Evolutionary conservation across 225 moss, liverwort and hornwort genomes (phyloP), one percentile per base, ranked within the genome.

Genomic region (Pleurozium schreberi): DNA sequence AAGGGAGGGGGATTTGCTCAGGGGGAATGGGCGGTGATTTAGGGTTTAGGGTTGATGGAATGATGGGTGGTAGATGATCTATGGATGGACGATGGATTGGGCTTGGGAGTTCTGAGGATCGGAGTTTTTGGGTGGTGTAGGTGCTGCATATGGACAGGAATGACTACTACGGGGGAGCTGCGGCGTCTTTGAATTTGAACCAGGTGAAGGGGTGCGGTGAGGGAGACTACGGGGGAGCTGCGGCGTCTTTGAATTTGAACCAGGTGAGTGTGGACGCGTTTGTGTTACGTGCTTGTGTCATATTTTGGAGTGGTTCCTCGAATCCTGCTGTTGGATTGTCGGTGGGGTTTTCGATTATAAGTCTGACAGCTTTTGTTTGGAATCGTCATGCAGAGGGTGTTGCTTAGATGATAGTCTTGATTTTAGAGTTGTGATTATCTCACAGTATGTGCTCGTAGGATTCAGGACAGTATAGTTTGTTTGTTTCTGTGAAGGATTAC

Each of bases 91-190:
- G 83, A 43, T 36, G 36, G 53, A 43, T 67, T 49, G 68, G 83
- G 86, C 19, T 74, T 74, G 38, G 16, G 57, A 71, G 73, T 83
- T 26, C 50, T 36, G 34, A 31, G n/a, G 67, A 86, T 84, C 84
- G 52, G 42, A 49, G n/a, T 53, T 52, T n/a, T 80, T 50, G 22
- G 88, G 45, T 13, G 58, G 50, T 88, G 78, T 71, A 97, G 98
- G 98, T 98, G 80, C 96, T 98, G 77, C 98, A 98, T 57, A 98
- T 98, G 98, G 98, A 98, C 91, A 96, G 97, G 91, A 98, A 98
- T 90, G 97, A 97, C 85, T 98, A 98, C 70, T 98, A 98, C 28
- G 98, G 98, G 55, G 97, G 98, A 79, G 98, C 97, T 75, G 97
- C 98, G 55, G 96, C 98, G 69, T 98, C 98, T 47, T 90, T 98